phyloP scores from a whole-genome alignment of 2,329 filamentous ascomycete genomes.

The Coniochaeta sp. region DNA sequence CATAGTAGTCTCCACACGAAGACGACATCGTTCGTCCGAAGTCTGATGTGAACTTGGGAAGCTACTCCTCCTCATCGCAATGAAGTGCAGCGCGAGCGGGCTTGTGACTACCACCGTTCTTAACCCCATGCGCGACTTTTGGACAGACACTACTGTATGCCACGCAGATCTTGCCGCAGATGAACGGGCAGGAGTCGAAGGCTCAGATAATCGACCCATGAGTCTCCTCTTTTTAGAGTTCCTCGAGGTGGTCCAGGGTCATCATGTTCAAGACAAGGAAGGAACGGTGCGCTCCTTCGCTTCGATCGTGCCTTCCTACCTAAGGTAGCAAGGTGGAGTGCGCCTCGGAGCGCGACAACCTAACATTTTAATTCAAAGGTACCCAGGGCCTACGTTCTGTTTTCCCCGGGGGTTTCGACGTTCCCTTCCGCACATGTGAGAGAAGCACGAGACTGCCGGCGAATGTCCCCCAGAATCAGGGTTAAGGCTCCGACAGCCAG shows the following conservation, averaged over 20 bases:
- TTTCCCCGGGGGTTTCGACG: neutral
- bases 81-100: too few relatives aligned
- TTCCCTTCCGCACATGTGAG: neutral
- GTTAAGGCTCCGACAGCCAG: neutral
- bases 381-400: neutral
- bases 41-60: neutral
- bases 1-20: neutral
- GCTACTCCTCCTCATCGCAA: too few relatives aligned
- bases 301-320: neutral
- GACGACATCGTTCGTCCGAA: neutral
- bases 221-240: neutral
- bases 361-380: too few relatives aligned
- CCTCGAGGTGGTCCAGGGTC: neutral
- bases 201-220: neutral
- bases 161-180: too few relatives aligned
- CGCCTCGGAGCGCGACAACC: neutral
- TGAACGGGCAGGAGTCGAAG: too few relatives aligned
- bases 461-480: constrained; percentile 1
- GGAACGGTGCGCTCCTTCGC: constrained; percentile 1
- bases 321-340: neutral
- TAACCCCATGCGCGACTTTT: too few relatives aligned
- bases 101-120: neutral
- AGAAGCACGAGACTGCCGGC: neutral
- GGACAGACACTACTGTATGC: too few relatives aligned
- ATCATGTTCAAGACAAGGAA: constrained; percentile 1